Base-by-base conservation (phyloP, 345 rosid species). In the Citrus australasica region DNA sequence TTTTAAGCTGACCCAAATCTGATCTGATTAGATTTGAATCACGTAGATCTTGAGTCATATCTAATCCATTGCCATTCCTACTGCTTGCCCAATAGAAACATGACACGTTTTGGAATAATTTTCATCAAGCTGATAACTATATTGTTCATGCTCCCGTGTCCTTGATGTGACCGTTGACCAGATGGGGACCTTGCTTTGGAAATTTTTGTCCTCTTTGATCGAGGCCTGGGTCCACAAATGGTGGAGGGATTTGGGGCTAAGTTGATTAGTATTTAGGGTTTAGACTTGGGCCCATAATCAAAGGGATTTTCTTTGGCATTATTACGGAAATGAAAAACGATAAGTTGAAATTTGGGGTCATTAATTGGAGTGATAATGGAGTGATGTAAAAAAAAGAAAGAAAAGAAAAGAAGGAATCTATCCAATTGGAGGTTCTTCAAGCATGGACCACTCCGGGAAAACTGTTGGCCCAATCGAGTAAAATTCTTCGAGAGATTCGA, bases 141-240 rank as follows among this genome's bases (percentile, higher is more conserved):
- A 27, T 78, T 61, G 62, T 75, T 82, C 60, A 14, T 37, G 78
- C 78, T 78, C 79, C 58, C 82, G 85, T 76, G 86, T 69, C 73
- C 46, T 2, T 80, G 90, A 88, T 80, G 89, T 81, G 92, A 89
- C 86, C 86, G 69, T 86, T 86, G 86, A 87, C 87, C 85, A 77
- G 80, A 78, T 56, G 17, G 62, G 82, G 71, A 79, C 85, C 80
- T 33, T 42, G 67, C 37, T n/a, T 74, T 76, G 74, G 35, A 61
- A 56, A 53, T 0, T 73, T 51, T 80, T 82, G 74, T 75, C 77
- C 76, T 79, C 37, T 55, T 62, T 61, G 42, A 56, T 28, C 25
- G 2, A 14, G 30, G 60, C 63, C 84, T 76, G 73, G 80, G 76
- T 80, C 83, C 87, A 75, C 82, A 66, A 48, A 65, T 16, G 11